These are phyloP conservation scores for Panicum virgatum DNA, from an alignment of 202 grass and related monocot species.

Conservation along the genomic window DNA sequence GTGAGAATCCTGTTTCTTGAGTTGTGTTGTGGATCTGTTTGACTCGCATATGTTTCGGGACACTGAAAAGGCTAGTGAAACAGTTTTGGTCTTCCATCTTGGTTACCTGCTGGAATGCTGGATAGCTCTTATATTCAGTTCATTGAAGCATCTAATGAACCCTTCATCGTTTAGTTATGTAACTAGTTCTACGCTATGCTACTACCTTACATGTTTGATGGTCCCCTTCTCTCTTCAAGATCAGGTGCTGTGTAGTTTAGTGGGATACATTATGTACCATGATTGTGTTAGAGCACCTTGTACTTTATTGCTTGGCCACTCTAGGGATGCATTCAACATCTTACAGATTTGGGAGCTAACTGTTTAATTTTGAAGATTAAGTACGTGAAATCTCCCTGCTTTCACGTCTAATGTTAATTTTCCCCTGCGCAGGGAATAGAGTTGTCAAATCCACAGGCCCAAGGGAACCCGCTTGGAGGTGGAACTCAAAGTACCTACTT, in stretches of 20 bases:
- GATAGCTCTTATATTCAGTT: too few species aligned
- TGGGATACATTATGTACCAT: background rate
- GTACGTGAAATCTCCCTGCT: background rate
- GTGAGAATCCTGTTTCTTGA: constrained; percentile 43
- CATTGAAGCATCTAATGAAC: background rate
- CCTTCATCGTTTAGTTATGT: background rate
- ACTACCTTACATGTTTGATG: too few species aligned
- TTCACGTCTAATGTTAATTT: constrained; percentile 10
- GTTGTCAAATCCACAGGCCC: constrained; percentile 72
- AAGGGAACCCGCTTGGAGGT: constrained; percentile 65
- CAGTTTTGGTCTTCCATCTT: background rate
- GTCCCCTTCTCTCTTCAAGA: too few species aligned
- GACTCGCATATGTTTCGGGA: background rate
- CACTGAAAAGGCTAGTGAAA: background rate
- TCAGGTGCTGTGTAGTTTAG: background rate
- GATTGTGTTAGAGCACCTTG: background rate
- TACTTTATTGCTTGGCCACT: background rate
- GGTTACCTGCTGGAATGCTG: too few species aligned
- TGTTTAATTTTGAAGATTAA: background rate
- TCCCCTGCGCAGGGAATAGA: constrained; percentile 61
- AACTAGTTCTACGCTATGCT: background rate
- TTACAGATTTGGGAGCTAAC: background rate
- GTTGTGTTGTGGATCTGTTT: background rate
- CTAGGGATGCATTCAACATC: background rate
- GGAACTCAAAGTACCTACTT: constrained; percentile 86